Evolutionary conservation across 2,329 filamentous ascomycete species (phyloP).

Genomic region (Pyricularia sp.): DNA sequence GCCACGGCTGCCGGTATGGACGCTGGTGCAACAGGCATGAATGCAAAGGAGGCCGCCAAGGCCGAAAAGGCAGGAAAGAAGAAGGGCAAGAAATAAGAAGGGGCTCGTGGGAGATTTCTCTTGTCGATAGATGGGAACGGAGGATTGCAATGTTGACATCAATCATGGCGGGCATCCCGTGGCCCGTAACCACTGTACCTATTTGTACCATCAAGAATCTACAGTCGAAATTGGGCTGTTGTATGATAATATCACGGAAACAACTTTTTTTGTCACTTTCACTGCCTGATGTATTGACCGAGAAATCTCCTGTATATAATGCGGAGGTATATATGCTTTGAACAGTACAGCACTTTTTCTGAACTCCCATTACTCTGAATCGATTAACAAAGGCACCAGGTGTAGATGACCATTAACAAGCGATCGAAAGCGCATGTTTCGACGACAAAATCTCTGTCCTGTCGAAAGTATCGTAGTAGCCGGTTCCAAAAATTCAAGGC

Average conservation of each 20-base stretch:
- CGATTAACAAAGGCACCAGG: not conserved
- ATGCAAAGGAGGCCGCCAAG: constrained; percentile 26
- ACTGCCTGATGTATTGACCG: not conserved
- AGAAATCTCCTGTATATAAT: not conserved
- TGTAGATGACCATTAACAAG: not conserved
- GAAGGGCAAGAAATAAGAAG: constrained; percentile 30
- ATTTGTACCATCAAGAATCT: not conserved
- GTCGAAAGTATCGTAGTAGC: not conserved
- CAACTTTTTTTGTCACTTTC: not conserved
- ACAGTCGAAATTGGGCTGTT: not conserved
- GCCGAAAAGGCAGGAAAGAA: constrained; percentile 27
- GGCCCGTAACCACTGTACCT: not conserved
- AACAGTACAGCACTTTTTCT: not conserved
- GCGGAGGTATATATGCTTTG: not conserved
- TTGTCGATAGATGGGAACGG: not conserved
- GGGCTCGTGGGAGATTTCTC: not conserved
- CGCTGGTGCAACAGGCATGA: constrained; percentile 24
- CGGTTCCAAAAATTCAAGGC: not conserved
- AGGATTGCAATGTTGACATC: not conserved
- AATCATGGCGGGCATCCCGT: not conserved
- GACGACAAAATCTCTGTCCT: not conserved
- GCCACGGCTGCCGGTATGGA: constrained; percentile 27
- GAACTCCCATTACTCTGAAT: not conserved
- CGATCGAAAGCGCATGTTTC: not conserved
- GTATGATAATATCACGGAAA: not conserved